These are phyloP conservation scores for Termitomyces eurrhizus DNA, from an alignment of 768 basidiomycete species.

Conservation along the genomic window DNA sequence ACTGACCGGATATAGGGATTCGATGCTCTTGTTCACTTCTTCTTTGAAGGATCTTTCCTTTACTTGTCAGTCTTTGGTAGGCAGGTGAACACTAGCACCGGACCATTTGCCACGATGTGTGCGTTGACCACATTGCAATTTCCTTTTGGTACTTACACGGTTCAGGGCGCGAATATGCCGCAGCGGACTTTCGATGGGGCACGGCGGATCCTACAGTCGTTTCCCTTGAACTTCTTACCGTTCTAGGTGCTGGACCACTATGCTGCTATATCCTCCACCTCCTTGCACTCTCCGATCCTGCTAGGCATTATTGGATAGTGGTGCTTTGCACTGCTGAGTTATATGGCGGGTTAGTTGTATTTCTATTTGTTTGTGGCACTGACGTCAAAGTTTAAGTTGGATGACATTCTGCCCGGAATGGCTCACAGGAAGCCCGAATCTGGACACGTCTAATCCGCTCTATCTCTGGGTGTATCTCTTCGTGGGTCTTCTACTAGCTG, in stretches of 20 bases:
- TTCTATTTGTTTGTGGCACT: neutral
- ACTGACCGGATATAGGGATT: conserved; percentile 48
- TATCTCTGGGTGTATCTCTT: conserved; percentile 80
- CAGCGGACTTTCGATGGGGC: conserved; percentile 82
- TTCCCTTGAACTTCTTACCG: conserved; percentile 80
- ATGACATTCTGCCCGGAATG: conserved; percentile 92
- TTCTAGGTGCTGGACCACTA: conserved; percentile 71
- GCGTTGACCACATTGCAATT: conserved; percentile 23
- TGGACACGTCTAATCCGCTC: conserved; percentile 66
- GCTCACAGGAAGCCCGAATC: conserved; percentile 68
- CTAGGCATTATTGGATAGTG: conserved; percentile 76
- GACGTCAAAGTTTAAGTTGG: conserved; percentile 42
- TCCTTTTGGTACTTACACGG: neutral
- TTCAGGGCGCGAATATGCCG: conserved; percentile 77
- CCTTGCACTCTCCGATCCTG: conserved; percentile 59
- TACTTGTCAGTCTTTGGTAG: conserved; percentile 74
- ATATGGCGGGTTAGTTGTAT: conserved; percentile 59
- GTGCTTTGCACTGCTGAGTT: conserved; percentile 74
- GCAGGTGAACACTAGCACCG: conserved; percentile 63
- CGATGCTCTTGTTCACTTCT: conserved; percentile 77
- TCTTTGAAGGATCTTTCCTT: conserved; percentile 77
- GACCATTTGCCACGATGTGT: conserved; percentile 76
- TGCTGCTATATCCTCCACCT: conserved; percentile 70
- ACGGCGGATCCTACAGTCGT: conserved; percentile 74
- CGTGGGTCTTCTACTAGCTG: conserved; percentile 40